A percentile compares a stretch with the other conserved stretches of the same genome.
Conservation (phyloP, 2,329 filamentous ascomycete genomes). For the Graphilbum fragrans region DNA sequence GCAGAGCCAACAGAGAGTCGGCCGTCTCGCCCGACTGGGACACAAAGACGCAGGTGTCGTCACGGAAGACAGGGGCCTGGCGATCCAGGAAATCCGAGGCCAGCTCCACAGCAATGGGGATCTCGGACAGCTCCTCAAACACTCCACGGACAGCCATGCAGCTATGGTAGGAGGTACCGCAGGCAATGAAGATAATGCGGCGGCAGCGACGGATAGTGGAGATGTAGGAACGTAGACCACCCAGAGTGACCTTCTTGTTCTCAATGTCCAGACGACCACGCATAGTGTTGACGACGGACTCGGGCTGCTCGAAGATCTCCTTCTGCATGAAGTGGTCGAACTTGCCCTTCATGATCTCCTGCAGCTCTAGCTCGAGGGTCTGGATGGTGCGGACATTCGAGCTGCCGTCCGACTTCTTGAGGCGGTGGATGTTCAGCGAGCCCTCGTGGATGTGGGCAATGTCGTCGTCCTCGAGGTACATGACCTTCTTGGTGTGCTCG, state of each 20-base stretch:
- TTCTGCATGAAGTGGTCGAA: conserved; percentile 99
- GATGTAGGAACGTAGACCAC: conserved; percentile 93
- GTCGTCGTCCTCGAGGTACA: conserved; percentile 98
- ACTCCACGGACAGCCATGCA: conserved; percentile 98
- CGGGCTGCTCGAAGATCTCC: conserved; percentile 99
- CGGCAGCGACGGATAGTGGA: conserved; percentile 92
- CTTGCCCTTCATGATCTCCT: conserved; percentile 99
- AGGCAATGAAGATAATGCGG: conserved; percentile 97
- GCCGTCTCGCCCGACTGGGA: conserved; percentile 98
- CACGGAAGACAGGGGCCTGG: conserved; percentile 94
- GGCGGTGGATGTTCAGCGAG: conserved; percentile 95
- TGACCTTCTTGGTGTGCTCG: conserved; percentile 99
- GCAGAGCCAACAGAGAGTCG: conserved; percentile 90
- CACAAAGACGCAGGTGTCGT: conserved; percentile 97
- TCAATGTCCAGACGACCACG: conserved; percentile 89
- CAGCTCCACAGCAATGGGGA: conserved; percentile 91
- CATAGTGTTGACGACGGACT: conserved; percentile 99
- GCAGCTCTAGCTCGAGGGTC: conserved; percentile 95
- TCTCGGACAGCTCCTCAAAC: conserved; percentile 96
- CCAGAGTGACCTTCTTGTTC: conserved; percentile 91
- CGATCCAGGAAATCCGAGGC: conserved; percentile 97
- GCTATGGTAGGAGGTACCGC: conserved; percentile 95
- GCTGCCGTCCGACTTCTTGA: conserved; percentile 92
- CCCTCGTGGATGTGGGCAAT: conserved; percentile 99
- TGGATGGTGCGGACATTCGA: conserved; percentile 97